Evolutionary conservation across 163 green algal genomes (phyloP), one percentile per base, ranked within the genome.

Genomic region (Volvox carteri): DNA sequence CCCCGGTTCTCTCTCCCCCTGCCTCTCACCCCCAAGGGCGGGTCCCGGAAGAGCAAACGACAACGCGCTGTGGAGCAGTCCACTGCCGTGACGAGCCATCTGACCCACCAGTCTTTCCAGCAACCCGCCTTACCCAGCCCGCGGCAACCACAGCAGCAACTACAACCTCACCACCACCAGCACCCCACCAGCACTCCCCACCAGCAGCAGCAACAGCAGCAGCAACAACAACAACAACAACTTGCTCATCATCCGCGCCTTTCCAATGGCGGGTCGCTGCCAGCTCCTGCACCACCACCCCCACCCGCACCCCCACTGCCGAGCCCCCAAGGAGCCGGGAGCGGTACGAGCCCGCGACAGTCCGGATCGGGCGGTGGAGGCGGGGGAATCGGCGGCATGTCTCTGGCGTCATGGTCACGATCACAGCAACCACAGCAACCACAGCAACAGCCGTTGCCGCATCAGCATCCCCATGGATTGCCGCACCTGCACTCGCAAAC

Each of bases 11-110:
- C n/a, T n/a, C n/a, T n/a, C n/a, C n/a, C n/a, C n/a, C n/a, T 11
- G 6, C 44, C 33, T 33, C 1, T 58, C 44, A 46, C 25, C 23
- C 73, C 4, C 21, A 37, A 86, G 78, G 78, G 78, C 11, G 56
- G 78, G 21, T 18, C 54, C 35, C 78, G 78, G 35, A 75, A 75
- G 39, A 86, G 78, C 56, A 86, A 86, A 39, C 35, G 56, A 11
- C 78, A 86, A 56, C 54, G 56, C 1, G 78, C 78, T 18, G 78
- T 65, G 21, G 78, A 86, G 78, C 33, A 35, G 7, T 75, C 65
- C 25, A 12, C 30, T 68, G 75, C 46, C 30, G n/a, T n/a, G n/a
- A n/a, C n/a, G n/a, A n/a, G n/a, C n/a, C n/a, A n/a, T n/a, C n/a
- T n/a, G n/a, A n/a, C n/a, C n/a, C n/a, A n/a, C n/a, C n/a, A n/a